Evolutionary conservation across 208 protist genomes (phyloP).

Genomic region (Trypanosoma boissoni): DNA sequence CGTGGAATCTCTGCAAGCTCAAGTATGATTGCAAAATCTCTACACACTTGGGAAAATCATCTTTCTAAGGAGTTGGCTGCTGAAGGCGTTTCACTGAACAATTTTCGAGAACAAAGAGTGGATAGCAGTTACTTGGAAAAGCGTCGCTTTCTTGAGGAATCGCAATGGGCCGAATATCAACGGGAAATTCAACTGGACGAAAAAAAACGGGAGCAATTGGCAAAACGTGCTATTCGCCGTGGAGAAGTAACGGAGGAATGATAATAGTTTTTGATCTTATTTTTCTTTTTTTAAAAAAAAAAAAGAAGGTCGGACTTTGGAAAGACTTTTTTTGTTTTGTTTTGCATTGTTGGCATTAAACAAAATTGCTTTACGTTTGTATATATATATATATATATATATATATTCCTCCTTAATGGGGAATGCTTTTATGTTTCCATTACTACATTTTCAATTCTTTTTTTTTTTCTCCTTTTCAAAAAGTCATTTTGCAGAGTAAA

Average conservation of each 20-base stretch:
- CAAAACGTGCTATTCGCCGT: constrained; percentile 51
- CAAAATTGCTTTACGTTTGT: not conserved
- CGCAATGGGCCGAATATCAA: constrained; percentile 69
- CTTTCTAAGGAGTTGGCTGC: constrained; percentile 35
- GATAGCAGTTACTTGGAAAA: constrained; percentile 71
- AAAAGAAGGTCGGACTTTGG: too few species aligned
- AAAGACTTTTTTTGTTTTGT: not conserved
- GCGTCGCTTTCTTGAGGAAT: constrained; percentile 46
- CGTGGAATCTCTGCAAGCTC: constrained; percentile 15
- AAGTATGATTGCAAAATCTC: constrained; percentile 62
- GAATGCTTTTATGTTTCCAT: not conserved
- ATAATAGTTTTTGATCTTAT: not conserved
- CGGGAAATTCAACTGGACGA: constrained; percentile 54
- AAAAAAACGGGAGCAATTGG: constrained; percentile 42
- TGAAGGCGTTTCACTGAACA: constrained; percentile 74
- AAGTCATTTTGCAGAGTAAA: not conserved
- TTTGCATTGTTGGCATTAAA: not conserved
- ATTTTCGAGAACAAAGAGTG: constrained; percentile 46
- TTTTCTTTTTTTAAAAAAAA: constrained; percentile 6
- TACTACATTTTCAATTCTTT: constrained; percentile 7
- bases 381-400: constrained; percentile 11
- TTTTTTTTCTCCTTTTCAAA: not conserved
- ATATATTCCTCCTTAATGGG: not conserved
- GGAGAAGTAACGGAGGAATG: constrained; percentile 30
- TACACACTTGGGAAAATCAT: constrained; percentile 61